These are phyloP conservation scores for Sherardia arvensis DNA, from an alignment of 257 asterid species.

Conservation along the genomic window DNA sequence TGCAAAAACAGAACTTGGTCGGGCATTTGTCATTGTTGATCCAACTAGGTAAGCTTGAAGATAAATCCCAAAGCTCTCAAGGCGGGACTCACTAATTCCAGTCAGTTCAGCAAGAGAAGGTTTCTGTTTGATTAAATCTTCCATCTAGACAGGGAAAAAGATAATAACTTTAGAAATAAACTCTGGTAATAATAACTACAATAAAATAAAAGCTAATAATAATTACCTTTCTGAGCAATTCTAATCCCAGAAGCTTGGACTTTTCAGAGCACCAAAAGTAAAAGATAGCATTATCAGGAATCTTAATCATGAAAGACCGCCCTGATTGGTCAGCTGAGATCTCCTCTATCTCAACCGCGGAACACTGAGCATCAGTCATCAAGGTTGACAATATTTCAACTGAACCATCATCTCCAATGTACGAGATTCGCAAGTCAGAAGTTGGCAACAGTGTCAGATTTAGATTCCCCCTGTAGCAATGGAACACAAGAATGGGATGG, in stretches of 20 bases:
- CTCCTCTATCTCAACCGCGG: slow-evolving; percentile 43
- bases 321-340: slow-evolving; percentile 71
- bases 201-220: neutral
- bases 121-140: slow-evolving; percentile 60
- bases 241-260: slow-evolving; percentile 62
- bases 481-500: neutral
- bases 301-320: slow-evolving; percentile 59
- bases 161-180: neutral
- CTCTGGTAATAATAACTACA: neutral
- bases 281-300: slow-evolving; percentile 28
- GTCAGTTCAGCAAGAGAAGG: slow-evolving; percentile 77
- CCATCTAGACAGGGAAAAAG: slow-evolving; percentile 43
- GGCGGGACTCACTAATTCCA: slow-evolving; percentile 76
- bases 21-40: slow-evolving; percentile 29
- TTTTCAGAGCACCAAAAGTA: slow-evolving; percentile 83
- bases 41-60: slow-evolving; percentile 76
- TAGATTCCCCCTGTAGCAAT: slow-evolving; percentile 44
- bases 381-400: slow-evolving; percentile 58
- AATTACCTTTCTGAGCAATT: slow-evolving; percentile 64
- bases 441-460: slow-evolving; percentile 78
- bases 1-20: slow-evolving; percentile 13
- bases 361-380: slow-evolving; percentile 29
- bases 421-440: slow-evolving; percentile 72
- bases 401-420: slow-evolving; percentile 76
- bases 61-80: slow-evolving; percentile 59